Base-by-base conservation (phyloP, 345 rosid species). In the Balakata baccata region DNA sequence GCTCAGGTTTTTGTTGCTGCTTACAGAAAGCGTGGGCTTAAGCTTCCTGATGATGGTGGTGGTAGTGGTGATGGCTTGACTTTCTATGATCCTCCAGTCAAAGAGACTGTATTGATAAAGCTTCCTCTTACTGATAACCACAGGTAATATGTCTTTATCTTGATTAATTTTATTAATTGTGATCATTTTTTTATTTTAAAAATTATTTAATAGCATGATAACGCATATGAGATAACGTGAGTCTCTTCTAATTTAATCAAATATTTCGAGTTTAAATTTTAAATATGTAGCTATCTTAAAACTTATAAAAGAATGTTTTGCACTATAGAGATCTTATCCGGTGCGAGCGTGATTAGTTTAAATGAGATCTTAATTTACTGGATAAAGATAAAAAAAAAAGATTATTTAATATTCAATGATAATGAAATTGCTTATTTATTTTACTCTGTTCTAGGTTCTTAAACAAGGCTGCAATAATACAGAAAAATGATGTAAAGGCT, bases 391-490 rank as follows among this genome's bases (percentile, higher is more conserved):
- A 43, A 43, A 43, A 43, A 43, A 43, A 41, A 41, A 7, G 8
- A 4, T 43, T 43, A 43, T 4, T 43, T 43, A 43, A 43, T 43
- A n/a, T n/a, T n/a, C n/a, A n/a, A n/a, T 10, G 10, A 43, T 6
- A 43, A 8, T 43, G 10, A 43, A 38, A 13, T 20, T 47, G 37
- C 14, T 29, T 39, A 14, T 18, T 39, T 56, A n/a, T 6, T 46
- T 69, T 18, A 34, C 11, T 71, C 41, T 14, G 8, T 6, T 10
- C 20, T 75, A 92, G 97, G 84, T 85, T 77, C 83, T 64, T 94
- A 16, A 89, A 86, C 85, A 94, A 89, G 72, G 90, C 95, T 0
- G 90, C 92, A 0, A 64, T 90, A 60, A 66, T 88, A 14, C 47
- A 22, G 18, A 85, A 85, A 50, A 68, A 86, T 9, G 97, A 92